Conservation (phyloP, 2,329 filamentous ascomycete genomes). For the Penicillium sp. region DNA sequence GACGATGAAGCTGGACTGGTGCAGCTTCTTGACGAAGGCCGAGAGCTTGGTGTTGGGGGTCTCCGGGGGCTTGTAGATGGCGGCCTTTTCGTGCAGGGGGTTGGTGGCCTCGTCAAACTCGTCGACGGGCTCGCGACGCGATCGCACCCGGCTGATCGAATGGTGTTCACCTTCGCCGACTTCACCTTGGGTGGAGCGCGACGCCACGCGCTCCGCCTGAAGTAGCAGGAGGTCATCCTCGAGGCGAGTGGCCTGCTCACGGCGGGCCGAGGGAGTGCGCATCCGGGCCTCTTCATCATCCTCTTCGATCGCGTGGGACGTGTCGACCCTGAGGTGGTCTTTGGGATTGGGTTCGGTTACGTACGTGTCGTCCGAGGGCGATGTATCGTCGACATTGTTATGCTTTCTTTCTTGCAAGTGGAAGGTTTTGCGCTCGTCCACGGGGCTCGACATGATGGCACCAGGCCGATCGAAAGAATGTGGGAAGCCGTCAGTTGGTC, state of each 20-base stretch:
- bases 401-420: slow-evolving; percentile 28
- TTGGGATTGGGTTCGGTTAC: slow-evolving; percentile 23
- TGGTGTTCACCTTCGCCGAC: slow-evolving; percentile 35
- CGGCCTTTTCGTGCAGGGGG: slow-evolving; percentile 65
- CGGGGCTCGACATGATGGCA: slow-evolving; percentile 38
- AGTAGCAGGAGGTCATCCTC: slow-evolving; percentile 66
- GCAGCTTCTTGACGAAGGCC: slow-evolving; percentile 63
- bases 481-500: slow-evolving; percentile 3
- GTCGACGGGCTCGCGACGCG: slow-evolving; percentile 58
- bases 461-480: slow-evolving; percentile 24
- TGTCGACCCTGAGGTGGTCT: slow-evolving; percentile 28
- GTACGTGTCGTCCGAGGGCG: slow-evolving; percentile 33
- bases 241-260: slow-evolving; percentile 60
- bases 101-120: slow-evolving; percentile 68
- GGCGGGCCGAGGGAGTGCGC: slow-evolving; percentile 54
- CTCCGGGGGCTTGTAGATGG: slow-evolving; percentile 63
- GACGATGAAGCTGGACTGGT: slow-evolving; percentile 63
- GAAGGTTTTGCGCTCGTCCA: slow-evolving; percentile 28
- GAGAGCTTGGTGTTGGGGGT: slow-evolving; percentile 62
- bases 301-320: slow-evolving; percentile 15
- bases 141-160: slow-evolving; percentile 54
- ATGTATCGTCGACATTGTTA: slow-evolving; percentile 26
- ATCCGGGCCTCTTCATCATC: slow-evolving; percentile 6
- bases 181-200: slow-evolving; percentile 38
- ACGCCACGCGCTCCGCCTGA: slow-evolving; percentile 62